phyloP scores from a whole-genome alignment of 31 red algal genomes.

The Asparagopsis taxiformis region DNA sequence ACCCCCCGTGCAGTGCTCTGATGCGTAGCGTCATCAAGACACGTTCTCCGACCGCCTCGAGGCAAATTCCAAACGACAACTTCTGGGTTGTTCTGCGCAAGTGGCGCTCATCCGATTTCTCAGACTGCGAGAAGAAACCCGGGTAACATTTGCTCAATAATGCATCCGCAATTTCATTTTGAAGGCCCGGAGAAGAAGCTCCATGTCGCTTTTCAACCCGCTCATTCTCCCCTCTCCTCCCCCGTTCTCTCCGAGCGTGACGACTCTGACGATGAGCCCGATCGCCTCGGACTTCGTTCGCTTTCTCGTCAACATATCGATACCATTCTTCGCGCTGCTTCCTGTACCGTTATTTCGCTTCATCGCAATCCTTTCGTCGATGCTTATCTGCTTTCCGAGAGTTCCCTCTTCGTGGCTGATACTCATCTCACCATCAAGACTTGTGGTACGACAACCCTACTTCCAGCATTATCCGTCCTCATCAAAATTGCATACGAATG shows the following conservation, averaged over 20 bases:
- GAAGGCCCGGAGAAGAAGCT: conserved; percentile 97
- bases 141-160: conserved; percentile 30
- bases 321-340: conserved; percentile 44
- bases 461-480: conserved; percentile 43
- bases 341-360: conserved; percentile 75
- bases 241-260: neutral
- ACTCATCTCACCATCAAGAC: conserved; percentile 81
- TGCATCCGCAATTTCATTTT: conserved; percentile 14
- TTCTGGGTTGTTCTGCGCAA: conserved; percentile 60
- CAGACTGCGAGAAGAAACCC: conserved; percentile 51
- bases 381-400: conserved; percentile 93
- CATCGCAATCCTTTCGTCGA: conserved; percentile 30
- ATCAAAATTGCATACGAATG: conserved; percentile 19
- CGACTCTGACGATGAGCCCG: neutral
- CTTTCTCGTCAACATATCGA: conserved; percentile 40
- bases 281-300: conserved; percentile 32
- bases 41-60: conserved; percentile 22
- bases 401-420: conserved; percentile 86
- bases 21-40: conserved; percentile 12
- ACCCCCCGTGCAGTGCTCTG: neutral
- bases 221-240: neutral
- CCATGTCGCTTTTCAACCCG: conserved; percentile 55
- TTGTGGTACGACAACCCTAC: conserved; percentile 90
- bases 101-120: conserved; percentile 55
- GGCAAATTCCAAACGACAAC: conserved; percentile 19